Evolutionary conservation across 371 early-diverging fungal species (phyloP).

Genomic region (Lichtheimia ornata): DNA sequence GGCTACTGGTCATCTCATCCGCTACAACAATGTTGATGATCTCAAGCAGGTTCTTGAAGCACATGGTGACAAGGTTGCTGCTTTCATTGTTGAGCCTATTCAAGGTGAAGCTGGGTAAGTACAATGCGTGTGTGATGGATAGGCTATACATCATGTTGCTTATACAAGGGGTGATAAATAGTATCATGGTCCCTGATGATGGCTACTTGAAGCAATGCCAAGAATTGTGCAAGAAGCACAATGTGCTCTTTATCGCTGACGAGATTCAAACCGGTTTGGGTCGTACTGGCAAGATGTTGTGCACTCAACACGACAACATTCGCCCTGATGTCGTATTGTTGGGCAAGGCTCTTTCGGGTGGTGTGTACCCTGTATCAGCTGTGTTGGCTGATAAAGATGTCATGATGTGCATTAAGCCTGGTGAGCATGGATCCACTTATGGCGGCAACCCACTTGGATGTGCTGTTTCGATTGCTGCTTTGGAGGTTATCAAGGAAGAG

Average conservation of each 20-base stretch:
- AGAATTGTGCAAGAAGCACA: constrained; percentile 94
- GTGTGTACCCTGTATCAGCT: constrained; percentile 94
- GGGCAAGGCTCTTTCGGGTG: constrained; percentile 95
- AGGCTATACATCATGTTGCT: not conserved
- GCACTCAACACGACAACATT: constrained; percentile 87
- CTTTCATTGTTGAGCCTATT: constrained; percentile 96
- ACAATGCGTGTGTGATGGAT: not conserved
- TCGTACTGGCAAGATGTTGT: constrained; percentile 94
- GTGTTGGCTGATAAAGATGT: constrained; percentile 87
- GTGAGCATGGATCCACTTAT: constrained; percentile 97
- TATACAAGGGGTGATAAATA: constrained; percentile 13
- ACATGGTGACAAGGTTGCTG: constrained; percentile 84
- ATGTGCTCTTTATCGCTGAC: constrained; percentile 95
- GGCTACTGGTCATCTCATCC: constrained; percentile 45
- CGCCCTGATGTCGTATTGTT: constrained; percentile 93
- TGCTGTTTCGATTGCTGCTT: constrained; percentile 93
- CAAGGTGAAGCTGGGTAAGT: constrained; percentile 95
- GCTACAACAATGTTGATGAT: constrained; percentile 87
- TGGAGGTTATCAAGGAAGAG: constrained; percentile 94
- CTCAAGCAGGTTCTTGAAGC: constrained; percentile 83
- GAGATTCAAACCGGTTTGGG: constrained; percentile 98
- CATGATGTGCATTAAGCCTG: constrained; percentile 93
- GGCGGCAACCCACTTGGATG: constrained; percentile 97
- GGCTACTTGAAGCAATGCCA: constrained; percentile 85
- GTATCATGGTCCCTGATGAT: constrained; percentile 91